Evolutionary conservation across 768 basidiomycete genomes (phyloP).

Genomic region (Austroboletus festivus): DNA sequence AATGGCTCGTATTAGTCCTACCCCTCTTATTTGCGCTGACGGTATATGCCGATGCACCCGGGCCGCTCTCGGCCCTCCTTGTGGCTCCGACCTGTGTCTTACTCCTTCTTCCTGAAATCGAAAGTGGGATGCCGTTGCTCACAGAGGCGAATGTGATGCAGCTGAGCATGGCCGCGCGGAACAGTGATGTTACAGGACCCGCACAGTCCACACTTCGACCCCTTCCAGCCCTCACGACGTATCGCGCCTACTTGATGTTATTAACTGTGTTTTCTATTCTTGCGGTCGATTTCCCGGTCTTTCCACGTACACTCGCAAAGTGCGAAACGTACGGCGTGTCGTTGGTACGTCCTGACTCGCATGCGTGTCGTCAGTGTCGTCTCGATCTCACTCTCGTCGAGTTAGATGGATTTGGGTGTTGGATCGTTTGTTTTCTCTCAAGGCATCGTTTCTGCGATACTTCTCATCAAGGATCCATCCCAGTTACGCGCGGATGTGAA

Average conservation of each 20-base stretch:
- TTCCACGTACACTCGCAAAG: slow-evolving; percentile 85
- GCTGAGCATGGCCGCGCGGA: background rate
- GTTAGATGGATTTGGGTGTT: slow-evolving; percentile 95
- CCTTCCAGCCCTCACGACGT: slow-evolving; percentile 78
- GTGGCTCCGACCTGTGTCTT: slow-evolving; percentile 44
- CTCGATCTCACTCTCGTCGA: background rate
- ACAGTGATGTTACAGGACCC: background rate
- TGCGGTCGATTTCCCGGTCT: slow-evolving; percentile 93
- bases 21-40: slow-evolving; percentile 87
- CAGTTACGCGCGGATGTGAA: slow-evolving; percentile 48
- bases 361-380: background rate
- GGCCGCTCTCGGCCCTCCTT: slow-evolving; percentile 48
- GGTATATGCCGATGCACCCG: slow-evolving; percentile 58
- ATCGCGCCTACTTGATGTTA: slow-evolving; percentile 93
- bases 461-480: slow-evolving; percentile 62
- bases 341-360: slow-evolving; percentile 51
- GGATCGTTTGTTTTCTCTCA: slow-evolving; percentile 98
- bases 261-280: slow-evolving; percentile 89
- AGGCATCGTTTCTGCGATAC: slow-evolving; percentile 86
- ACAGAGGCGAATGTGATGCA: slow-evolving; percentile 31
- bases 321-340: slow-evolving; percentile 94
- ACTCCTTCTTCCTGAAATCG: slow-evolving; percentile 40
- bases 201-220: slow-evolving; percentile 29
- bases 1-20: slow-evolving; percentile 64
- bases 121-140: slow-evolving; percentile 50